A percentile compares a stretch with the other conserved stretches of the same genome.
phyloP scores from a whole-genome alignment of 2,329 filamentous ascomycete species.

The Cadophora sp. region DNA sequence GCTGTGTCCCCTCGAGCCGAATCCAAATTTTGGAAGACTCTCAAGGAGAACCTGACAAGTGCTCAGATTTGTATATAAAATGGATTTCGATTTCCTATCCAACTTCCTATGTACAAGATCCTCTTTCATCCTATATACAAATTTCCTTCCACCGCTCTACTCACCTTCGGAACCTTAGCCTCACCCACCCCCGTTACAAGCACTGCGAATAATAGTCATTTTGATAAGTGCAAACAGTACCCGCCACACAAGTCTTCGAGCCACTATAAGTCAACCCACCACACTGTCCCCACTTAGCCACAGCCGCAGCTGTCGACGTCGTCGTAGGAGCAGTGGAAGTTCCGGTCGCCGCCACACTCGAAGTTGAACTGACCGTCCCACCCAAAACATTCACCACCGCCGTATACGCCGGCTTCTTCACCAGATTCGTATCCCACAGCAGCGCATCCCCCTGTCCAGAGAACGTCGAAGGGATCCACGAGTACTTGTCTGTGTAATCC shows the following conservation, averaged over 20 bases:
- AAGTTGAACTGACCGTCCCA: conserved; percentile 8
- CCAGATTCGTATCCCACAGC: conserved; percentile 52
- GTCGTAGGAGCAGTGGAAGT: conserved; percentile 7
- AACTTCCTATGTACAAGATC: background rate
- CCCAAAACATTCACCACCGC: conserved; percentile 45
- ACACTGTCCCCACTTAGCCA: conserved; percentile 38
- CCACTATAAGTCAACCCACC: conserved; percentile 33
- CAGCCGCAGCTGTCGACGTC: conserved; percentile 12
- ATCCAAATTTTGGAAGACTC: too few species aligned
- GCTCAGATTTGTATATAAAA: too few species aligned
- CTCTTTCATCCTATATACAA: background rate
- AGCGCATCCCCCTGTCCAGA: conserved; percentile 50
- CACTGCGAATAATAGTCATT: conserved; percentile 31
- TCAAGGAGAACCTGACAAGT: too few species aligned
- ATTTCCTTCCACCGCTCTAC: background rate
- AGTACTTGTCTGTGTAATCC: conserved; percentile 44
- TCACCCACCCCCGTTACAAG: background rate
- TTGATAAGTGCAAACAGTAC: conserved; percentile 32
- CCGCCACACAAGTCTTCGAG: conserved; percentile 29
- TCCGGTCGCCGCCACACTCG: conserved; percentile 1
- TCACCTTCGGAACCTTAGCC: too few species aligned
- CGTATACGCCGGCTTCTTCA: conserved; percentile 52
- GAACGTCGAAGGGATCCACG: conserved; percentile 52
- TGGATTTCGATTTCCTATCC: background rate
- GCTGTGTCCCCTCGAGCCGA: too few species aligned